Evolutionary conservation across 1,284 basidiomycete genomes (phyloP).

Genomic region (Jaminaea rosea): DNA sequence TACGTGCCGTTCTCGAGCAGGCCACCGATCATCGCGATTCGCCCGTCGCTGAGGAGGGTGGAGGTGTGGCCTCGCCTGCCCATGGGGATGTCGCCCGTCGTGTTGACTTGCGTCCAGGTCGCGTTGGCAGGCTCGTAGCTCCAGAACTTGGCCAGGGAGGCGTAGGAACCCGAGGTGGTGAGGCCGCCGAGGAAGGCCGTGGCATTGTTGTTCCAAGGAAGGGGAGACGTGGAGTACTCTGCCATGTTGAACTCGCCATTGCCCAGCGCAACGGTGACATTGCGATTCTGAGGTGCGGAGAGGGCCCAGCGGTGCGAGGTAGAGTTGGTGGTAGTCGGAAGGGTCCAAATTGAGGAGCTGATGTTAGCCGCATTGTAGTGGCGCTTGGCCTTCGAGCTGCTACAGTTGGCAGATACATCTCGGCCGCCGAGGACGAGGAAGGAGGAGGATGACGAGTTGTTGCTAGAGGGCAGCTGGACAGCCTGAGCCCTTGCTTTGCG

Average conservation of each 20-base stretch:
- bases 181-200: conserved; percentile 42
- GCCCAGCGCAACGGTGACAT: background rate
- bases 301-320: background rate
- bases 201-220: background rate
- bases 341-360: conserved; percentile 3
- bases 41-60: conserved; percentile 26
- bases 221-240: conserved; percentile 20
- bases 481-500: background rate
- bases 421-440: conserved; percentile 18
- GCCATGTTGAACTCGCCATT: background rate
- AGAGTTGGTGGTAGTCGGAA: background rate
- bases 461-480: background rate
- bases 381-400: no score
- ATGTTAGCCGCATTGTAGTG: no score
- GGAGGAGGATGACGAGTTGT: conserved; percentile 1
- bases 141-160: conserved; percentile 23
- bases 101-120: conserved; percentile 29
- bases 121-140: conserved; percentile 29
- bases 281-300: no score
- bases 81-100: conserved; percentile 25
- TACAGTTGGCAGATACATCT: conserved; percentile 8
- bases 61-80: conserved; percentile 45
- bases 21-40: conserved; percentile 45
- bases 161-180: conserved; percentile 23
- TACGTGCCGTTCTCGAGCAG: conserved; percentile 15